A percentile compares a stretch with the other conserved stretches of the same genome.
phyloP scores from a whole-genome alignment of 352 stramenopile species.

The Peronosclerospora sorghi region DNA sequence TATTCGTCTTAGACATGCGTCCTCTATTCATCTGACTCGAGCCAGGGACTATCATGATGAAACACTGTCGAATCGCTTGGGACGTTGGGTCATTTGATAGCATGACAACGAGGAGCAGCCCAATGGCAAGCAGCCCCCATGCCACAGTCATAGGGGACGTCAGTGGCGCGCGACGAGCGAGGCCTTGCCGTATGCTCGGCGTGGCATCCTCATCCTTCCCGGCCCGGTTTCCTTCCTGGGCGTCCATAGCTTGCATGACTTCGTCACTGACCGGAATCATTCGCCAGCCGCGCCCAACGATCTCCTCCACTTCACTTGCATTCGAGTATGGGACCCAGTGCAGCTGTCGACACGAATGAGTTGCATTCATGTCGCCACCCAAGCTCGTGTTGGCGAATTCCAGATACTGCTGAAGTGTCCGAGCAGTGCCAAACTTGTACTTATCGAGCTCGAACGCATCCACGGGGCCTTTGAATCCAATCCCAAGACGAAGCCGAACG shows the following conservation, averaged over 20 bases:
- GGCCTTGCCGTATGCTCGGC: no score
- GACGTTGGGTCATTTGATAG: constrained; percentile 6
- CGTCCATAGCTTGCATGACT: no score
- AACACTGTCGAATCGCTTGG: background rate
- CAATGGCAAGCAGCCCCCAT: no score
- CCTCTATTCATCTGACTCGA: background rate
- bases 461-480: constrained; percentile 38
- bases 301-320: constrained; percentile 30
- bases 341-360: constrained; percentile 43
- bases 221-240: no score
- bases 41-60: background rate
- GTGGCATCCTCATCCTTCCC: no score
- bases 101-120: no score
- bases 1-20: no score
- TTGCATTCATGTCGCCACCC: constrained; percentile 33
- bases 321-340: constrained; percentile 54
- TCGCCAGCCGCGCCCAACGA: constrained; percentile 33
- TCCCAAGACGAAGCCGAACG: constrained; percentile 33
- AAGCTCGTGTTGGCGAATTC: constrained; percentile 44
- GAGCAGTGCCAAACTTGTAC: constrained; percentile 35
- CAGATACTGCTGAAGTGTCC: constrained; percentile 41
- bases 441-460: constrained; percentile 40
- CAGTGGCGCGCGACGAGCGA: no score
- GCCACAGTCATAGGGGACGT: no score
- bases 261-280: no score